Evolutionary conservation across 495 filamentous ascomycete genomes (phyloP), one percentile per base, ranked within the genome.

Genomic region (Rusavskia elegans): DNA sequence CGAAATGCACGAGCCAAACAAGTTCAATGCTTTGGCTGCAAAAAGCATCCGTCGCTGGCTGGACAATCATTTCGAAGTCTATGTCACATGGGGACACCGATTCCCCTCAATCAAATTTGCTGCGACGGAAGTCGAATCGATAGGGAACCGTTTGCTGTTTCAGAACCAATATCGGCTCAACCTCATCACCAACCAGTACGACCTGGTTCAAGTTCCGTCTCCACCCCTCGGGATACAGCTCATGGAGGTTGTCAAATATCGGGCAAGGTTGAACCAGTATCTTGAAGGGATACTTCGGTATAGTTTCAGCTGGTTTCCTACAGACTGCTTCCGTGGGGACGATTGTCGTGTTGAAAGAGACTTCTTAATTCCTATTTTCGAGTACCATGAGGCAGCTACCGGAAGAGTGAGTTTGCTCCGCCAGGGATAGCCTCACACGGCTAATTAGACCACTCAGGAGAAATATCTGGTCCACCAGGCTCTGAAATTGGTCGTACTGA

Each of bases 101-200:
- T 36, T 36, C 10, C n/a, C 0, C 5, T 0, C 4, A 11, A 52
- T 52, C 1, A 44, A 52, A 44, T 42, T 36, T 20, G 38, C 0
- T 7, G 38, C 6, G n/a, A 40, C 19, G 1, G 50, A 52, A 37
- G 40, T 52, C 1, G 39, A 21, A 10, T 9, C 50, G 13, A 30
- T 20, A 19, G 50, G 50, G 17, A 16, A 10, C 4, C 0, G 35
- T 13, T 32, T 52, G 23, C 50, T 41, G 5, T 52, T 7, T 8
- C 50, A 52, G 20, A 52, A 52, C 20, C 50, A 52, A 20, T 52
- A 30, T 17, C 32, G 39, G 50, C 50, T 44, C 0, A 44, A 52
- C 20, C 37, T 44, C 8, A 3, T n/a, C 19, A 44, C 37, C 6
- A 19, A 30, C 2, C 5, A 39, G 20, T 44, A 41, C 19, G 39